Evolutionary conservation across 495 filamentous ascomycete species (phyloP).

Genomic region (Podospora appendiculata): DNA sequence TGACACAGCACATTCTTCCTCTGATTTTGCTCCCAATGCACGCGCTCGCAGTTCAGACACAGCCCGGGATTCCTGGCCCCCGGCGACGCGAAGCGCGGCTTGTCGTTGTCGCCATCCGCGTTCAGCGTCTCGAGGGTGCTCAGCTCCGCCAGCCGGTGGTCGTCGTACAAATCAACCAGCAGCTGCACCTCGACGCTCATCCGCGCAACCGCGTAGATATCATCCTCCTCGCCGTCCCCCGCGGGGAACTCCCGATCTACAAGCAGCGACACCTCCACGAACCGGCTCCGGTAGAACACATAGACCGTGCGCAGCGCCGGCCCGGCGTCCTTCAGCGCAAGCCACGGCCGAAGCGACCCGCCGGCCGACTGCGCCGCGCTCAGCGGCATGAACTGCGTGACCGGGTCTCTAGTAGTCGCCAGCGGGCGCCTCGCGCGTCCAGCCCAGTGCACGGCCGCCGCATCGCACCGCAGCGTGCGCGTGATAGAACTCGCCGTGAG

Average conservation of each 20-base stretch:
- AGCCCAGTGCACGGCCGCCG: too few species aligned
- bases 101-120: not conserved
- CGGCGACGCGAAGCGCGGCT: not conserved
- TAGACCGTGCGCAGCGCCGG: not conserved
- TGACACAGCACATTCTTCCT: not conserved
- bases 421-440: too few species aligned
- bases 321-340: not conserved
- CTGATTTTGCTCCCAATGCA: slow-evolving; percentile 6
- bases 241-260: not conserved
- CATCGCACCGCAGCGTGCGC: too few species aligned
- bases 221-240: not conserved
- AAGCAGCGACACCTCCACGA: slow-evolving; percentile 1
- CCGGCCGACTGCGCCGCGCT: too few species aligned
- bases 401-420: too few species aligned
- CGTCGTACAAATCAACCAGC: slow-evolving; percentile 6
- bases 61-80: slow-evolving; percentile 3
- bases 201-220: not conserved
- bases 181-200: slow-evolving; percentile 2
- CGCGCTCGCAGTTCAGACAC: slow-evolving; percentile 8
- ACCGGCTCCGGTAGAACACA: slow-evolving; percentile 4
- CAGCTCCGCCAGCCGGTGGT: slow-evolving; percentile 4
- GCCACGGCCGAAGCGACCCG: not conserved
- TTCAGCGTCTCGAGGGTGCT: not conserved
- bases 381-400: too few species aligned
- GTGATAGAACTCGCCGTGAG: too few species aligned